Evolutionary conservation across 2,329 filamentous ascomycete species (phyloP).

Genomic region (Aspergillus arachidicola): DNA sequence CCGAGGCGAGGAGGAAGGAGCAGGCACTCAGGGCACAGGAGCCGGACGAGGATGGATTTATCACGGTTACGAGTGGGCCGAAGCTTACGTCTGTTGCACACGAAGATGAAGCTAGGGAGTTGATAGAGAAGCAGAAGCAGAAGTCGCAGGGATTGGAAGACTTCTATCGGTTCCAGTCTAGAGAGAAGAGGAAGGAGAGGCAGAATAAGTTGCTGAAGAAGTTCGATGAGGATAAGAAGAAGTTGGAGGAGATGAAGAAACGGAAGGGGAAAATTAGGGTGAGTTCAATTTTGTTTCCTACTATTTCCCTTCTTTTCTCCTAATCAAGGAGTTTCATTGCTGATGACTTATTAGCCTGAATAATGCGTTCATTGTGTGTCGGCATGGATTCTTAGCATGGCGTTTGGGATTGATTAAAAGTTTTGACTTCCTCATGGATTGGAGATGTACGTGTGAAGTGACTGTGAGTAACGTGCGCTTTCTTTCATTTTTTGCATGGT

Average conservation of each 20-base stretch:
- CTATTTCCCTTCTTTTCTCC: neutral
- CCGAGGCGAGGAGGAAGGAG: constrained; percentile 67
- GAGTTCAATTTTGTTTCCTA: constrained; percentile 18
- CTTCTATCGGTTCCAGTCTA: constrained; percentile 83
- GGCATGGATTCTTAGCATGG: constrained; percentile 28
- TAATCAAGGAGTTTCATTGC: neutral
- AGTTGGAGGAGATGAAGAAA: constrained; percentile 70
- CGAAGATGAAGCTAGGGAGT: constrained; percentile 67
- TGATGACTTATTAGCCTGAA: constrained; percentile 33
- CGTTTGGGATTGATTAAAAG: constrained; percentile 29
- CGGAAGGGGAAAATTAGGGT: constrained; percentile 64
- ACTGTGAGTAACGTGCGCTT: constrained; percentile 22
- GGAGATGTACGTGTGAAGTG: constrained; percentile 17
- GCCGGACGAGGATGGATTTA: constrained; percentile 92
- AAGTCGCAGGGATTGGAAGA: constrained; percentile 66
- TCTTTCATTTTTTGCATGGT: constrained; percentile 5
- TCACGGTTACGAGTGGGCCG: constrained; percentile 84
- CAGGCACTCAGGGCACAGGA: constrained; percentile 69
- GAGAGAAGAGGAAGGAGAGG: constrained; percentile 76
- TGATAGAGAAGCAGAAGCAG: constrained; percentile 63
- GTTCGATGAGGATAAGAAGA: constrained; percentile 77
- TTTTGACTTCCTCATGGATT: constrained; percentile 16
- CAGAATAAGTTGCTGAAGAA: constrained; percentile 68
- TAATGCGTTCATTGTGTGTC: constrained; percentile 25
- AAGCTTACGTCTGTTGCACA: constrained; percentile 71